Percentiles rank a stretch among this genome's conserved stretches.
phyloP scores from a whole-genome alignment of 1,284 basidiomycete genomes.

The Trichosporon ovoides region DNA sequence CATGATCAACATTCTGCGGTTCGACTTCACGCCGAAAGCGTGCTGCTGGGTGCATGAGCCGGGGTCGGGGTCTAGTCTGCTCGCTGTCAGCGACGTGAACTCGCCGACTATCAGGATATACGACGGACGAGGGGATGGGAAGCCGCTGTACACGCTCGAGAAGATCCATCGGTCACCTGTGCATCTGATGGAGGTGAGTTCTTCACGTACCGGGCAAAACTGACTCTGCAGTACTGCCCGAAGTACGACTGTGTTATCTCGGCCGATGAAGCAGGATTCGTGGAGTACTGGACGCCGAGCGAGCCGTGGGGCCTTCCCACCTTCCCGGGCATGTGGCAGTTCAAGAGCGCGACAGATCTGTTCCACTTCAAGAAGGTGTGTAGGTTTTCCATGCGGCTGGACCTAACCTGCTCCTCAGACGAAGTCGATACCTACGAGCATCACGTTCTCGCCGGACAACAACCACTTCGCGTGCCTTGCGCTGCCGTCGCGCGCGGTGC shows the following conservation, averaged over 20 bases:
- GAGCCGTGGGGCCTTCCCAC: constrained; percentile 82
- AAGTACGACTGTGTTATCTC: constrained; percentile 87
- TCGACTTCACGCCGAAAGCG: constrained; percentile 74
- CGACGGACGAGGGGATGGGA: constrained; percentile 79
- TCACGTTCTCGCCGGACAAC: constrained; percentile 83
- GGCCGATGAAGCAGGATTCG: constrained; percentile 86
- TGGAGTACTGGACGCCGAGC: constrained; percentile 91
- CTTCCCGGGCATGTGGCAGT: constrained; percentile 76
- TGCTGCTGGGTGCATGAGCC: constrained; percentile 90
- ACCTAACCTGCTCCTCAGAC: constrained; percentile 59
- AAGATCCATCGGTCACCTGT: constrained; percentile 80
- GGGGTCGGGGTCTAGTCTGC: constrained; percentile 77
- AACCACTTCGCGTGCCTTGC: constrained; percentile 88
- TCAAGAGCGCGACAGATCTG: constrained; percentile 85
- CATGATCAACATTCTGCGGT: constrained; percentile 97
- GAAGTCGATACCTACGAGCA: constrained; percentile 82
- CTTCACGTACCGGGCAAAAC: background rate
- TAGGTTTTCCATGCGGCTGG: too few relatives aligned
- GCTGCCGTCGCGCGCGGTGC: constrained; percentile 83
- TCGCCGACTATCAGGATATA: constrained; percentile 78
- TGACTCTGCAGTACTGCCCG: constrained; percentile 68
- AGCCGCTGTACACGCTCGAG: constrained; percentile 65
- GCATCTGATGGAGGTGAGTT: constrained; percentile 81
- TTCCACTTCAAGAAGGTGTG: constrained; percentile 89
- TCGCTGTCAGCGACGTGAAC: constrained; percentile 82